Conservation (phyloP, 306 rosid genomes). For the Abrus precatorius region DNA sequence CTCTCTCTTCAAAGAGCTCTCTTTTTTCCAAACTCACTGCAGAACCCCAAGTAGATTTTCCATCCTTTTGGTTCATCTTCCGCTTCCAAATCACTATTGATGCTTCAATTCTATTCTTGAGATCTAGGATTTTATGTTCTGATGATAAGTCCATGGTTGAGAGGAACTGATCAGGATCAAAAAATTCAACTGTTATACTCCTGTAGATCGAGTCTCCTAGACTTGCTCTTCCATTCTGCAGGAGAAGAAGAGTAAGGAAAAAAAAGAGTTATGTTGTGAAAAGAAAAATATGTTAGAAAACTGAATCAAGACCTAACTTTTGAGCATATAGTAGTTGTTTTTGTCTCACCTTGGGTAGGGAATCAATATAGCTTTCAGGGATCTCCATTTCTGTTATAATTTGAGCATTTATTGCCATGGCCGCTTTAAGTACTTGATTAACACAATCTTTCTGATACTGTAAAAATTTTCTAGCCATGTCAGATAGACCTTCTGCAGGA, state of each 20-base stretch:
- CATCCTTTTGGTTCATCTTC: slow-evolving; percentile 94
- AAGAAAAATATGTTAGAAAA: neutral
- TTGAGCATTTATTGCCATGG: slow-evolving; percentile 98
- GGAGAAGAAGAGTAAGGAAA: neutral
- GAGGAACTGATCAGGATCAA: slow-evolving; percentile 93
- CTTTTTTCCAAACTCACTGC: slow-evolving; percentile 94
- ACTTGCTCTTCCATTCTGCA: slow-evolving; percentile 96
- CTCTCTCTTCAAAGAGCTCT: slow-evolving; percentile 97
- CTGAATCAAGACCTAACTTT: neutral
- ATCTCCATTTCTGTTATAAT: slow-evolving; percentile 92
- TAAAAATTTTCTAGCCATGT: slow-evolving; percentile 76
- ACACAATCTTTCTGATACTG: slow-evolving; percentile 95
- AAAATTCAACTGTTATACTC: slow-evolving; percentile 83
- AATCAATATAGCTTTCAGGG: slow-evolving; percentile 90
- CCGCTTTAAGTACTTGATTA: slow-evolving; percentile 98
- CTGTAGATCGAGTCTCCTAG: slow-evolving; percentile 84
- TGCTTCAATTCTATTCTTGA: slow-evolving; percentile 93
- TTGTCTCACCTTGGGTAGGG: slow-evolving; percentile 85
- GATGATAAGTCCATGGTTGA: slow-evolving; percentile 85
- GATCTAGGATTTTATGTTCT: slow-evolving; percentile 87
- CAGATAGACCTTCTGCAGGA: slow-evolving; percentile 87
- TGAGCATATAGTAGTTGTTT: neutral
- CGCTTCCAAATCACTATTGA: slow-evolving; percentile 95
- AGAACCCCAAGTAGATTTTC: slow-evolving; percentile 92
- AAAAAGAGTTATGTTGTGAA: neutral